Conservation (phyloP, 139 green algal genomes). For the Bryopsis sp. region DNA sequence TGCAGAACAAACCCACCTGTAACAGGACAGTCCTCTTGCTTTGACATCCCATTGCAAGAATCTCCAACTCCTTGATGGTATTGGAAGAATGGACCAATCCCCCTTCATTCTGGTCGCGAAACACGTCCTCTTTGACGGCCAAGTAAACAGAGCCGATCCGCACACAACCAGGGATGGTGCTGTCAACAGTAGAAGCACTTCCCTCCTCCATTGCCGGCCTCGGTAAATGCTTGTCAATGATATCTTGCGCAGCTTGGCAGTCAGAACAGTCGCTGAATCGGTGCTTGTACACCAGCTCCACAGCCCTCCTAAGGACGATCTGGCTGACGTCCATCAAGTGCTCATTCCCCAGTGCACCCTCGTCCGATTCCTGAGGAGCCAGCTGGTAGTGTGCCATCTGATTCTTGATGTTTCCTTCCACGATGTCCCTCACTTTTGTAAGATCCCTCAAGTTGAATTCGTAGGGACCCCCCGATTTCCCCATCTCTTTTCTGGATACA, state of each 20-base stretch:
- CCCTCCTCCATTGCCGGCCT: neutral
- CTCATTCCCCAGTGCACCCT: neutral
- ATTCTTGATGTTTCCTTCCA: slow-evolving; percentile 25
- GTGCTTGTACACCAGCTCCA: slow-evolving; percentile 14
- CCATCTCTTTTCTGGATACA: slow-evolving; percentile 1
- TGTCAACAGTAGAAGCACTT: slow-evolving; percentile 15
- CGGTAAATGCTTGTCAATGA: slow-evolving; percentile 12
- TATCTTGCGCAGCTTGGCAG: neutral
- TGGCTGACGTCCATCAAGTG: neutral
- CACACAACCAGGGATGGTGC: slow-evolving; percentile 12
- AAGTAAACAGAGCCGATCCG: slow-evolving; percentile 28
- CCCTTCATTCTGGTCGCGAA: neutral
- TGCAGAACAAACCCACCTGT: no score
- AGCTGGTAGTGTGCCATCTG: slow-evolving; percentile 24
- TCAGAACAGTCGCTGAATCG: neutral
- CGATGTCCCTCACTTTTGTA: slow-evolving; percentile 28
- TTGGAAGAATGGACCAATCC: slow-evolving; percentile 19
- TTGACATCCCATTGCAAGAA: slow-evolving; percentile 21
- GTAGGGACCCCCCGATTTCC: slow-evolving; percentile 2
- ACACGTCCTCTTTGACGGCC: slow-evolving; percentile 7
- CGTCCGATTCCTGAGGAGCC: neutral
- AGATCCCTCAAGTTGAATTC: slow-evolving; percentile 33
- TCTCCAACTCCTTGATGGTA: slow-evolving; percentile 25
- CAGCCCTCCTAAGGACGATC: neutral
- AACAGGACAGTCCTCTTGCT: slow-evolving; percentile 25